Evolutionary conservation across 305 asterid species (phyloP), one percentile per base, ranked within the genome.

Genomic region (Nicotiana rustica): DNA sequence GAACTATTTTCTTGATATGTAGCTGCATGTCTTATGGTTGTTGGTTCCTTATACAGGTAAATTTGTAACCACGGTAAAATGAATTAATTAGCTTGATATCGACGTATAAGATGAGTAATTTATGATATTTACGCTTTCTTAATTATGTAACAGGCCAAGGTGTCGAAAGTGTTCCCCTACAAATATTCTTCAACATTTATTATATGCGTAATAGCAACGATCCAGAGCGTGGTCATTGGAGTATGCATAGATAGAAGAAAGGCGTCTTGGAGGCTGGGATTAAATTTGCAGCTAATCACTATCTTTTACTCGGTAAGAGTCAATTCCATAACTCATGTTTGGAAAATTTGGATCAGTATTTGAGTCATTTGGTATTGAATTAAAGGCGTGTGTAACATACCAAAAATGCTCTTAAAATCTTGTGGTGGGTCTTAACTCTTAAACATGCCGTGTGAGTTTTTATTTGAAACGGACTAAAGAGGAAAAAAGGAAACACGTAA

Each of bases 21-120:
- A 88, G 95, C 64, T 78, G 86, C 67, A 57, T 92, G 13, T 88
- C 91, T 18, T 89, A 85, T 61, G 95, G 89, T 3, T 0, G 84
- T 35, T 92, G 97, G 98, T 91, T 87, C 89, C 88, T 91, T 13
- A n/a, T 86, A 17, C 98, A 92, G 94, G 97, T 91, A 83, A 64
- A 35, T 1, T 10, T 66, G 2, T 25, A 49, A n/a, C 10, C 52
- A 14, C 10, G 13, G 18, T 25, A 21, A 56, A 56, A 52, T 52
- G 14, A 52, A 25, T 49, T 25, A 33, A 33, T 4, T 75, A 52
- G 29, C 33, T 47, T 2, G 2, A 71, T 12, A 47, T 44, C 3
- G 3, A 18, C 0, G 6, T 21, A 21, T 12, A 13, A 70, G 61
- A 25, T 10, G 4, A 7, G 29, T 52, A 75, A 21, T 49, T 49